Evolutionary conservation across 176 grass and related monocot species (phyloP).

Genomic region (Metroxylon sagu): DNA sequence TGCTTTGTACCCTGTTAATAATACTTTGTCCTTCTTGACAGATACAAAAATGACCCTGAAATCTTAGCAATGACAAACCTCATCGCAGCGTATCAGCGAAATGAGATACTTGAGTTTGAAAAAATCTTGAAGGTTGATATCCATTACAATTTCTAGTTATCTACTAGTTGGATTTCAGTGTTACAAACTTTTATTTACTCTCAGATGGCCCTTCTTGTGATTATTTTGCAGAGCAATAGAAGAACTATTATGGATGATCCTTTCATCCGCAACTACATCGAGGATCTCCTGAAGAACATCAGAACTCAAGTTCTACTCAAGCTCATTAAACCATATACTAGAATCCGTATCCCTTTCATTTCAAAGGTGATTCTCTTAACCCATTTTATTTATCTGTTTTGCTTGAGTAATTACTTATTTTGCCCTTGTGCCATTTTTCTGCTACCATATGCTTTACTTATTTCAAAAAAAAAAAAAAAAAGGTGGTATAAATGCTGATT

Average conservation of each 20-base stretch:
- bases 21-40: conserved; percentile 8
- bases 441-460: too few species aligned
- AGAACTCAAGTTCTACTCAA: conserved; percentile 99
- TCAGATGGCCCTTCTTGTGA: background rate
- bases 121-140: conserved; percentile 83
- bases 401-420: too few species aligned
- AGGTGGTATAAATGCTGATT: too few species aligned
- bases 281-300: conserved; percentile 98
- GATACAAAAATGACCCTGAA: conserved; percentile 98
- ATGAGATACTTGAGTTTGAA: conserved; percentile 97
- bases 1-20: too few species aligned
- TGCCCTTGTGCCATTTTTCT: too few species aligned
- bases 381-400: too few species aligned
- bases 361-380: conserved; percentile 42
- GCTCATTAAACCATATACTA: conserved; percentile 96
- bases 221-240: conserved; percentile 66
- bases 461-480: too few species aligned
- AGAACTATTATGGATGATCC: conserved; percentile 99
- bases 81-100: conserved; percentile 96
- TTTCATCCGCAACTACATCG: conserved; percentile 97
- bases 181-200: background rate
- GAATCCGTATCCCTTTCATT: conserved; percentile 99
- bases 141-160: too few species aligned
- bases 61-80: conserved; percentile 99
- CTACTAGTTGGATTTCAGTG: background rate